Evolutionary conservation across 208 protist species (phyloP), one percentile per base, ranked within the genome.

Genomic region (Trypanosoma vivax): DNA sequence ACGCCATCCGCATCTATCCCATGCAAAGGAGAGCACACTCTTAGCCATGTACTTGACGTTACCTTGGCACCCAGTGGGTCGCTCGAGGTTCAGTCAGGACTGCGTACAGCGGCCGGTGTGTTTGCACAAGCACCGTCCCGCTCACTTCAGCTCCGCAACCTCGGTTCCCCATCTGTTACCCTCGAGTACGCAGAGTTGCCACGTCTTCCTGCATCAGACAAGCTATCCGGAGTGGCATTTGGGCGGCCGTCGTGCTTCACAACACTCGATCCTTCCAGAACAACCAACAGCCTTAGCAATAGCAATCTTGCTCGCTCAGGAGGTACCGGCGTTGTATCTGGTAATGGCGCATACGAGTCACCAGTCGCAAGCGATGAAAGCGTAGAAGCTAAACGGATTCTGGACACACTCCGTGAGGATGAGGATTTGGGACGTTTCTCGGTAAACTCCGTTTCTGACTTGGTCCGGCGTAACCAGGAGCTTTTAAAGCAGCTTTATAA

Each of bases 401-500:
- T 80, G 11, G 69, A 76, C 45, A 57, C 75, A 37, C 62, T 90
- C 2, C 65, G 75, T 38, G 70, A 70, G 48, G 70, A 83, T 50
- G 79, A 86, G 38, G 67, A 66, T 28, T 54, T 86, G 14, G 75
- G 78, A 30, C 70, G 67, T 7, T 91, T 71, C 61, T 81, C 73
- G 35, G 54, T 83, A 28, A 80, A 91, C 65, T 72, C 65, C 10
- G 76, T 91, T 4, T 41, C 63, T 3, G 74, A 91, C 46, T 48
- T 91, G 7, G 45, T 91, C 14, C 39, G 69, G 47, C 83, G 83
- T 28, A 91, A 91, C 53, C 79, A 88, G 61, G 79, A 91, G 50
- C 62, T 91, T 5, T 40, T 86, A 38, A 50, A 72, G 59, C 76
- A 91, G 58, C 66, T 91, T 33, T 88, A 88, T 55, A 40, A 58